A percentile compares a stretch with the other conserved stretches of the same genome.
Conservation (phyloP, 2,329 filamentous ascomycete genomes). For the Sporothrix brunneoviolacea region DNA sequence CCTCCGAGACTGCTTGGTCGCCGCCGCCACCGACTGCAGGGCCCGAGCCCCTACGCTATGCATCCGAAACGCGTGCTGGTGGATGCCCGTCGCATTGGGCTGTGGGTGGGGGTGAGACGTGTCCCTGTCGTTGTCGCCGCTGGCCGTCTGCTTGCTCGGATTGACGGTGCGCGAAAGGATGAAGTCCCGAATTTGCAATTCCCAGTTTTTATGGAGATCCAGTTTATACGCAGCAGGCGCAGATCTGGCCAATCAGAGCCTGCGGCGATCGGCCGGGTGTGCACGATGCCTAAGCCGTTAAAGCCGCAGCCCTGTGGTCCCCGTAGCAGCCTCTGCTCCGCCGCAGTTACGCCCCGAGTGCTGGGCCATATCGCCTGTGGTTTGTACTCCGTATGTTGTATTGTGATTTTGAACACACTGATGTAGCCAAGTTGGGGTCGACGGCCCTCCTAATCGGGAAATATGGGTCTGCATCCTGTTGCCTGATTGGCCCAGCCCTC, state of each 20-base stretch:
- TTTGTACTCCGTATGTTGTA: no score
- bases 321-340: no score
- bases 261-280: no score
- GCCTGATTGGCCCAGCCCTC: no score
- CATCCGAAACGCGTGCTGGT: conserved; percentile 20
- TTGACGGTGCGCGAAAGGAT: not conserved
- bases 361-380: no score
- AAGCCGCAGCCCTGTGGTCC: no score
- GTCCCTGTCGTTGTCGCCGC: not conserved
- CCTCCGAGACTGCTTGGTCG: conserved; percentile 2
- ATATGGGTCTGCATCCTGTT: no score
- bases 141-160: not conserved
- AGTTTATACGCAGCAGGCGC: not conserved
- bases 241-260: not conserved
- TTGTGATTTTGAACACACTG: no score
- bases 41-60: conserved; percentile 22
- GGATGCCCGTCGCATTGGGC: conserved; percentile 6
- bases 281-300: no score
- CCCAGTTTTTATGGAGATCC: not conserved
- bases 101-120: not conserved
- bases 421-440: no score
- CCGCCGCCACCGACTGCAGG: conserved; percentile 18
- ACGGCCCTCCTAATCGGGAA: no score
- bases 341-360: no score
- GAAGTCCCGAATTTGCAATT: not conserved